Evolutionary conservation across 2,329 filamentous ascomycete genomes (phyloP), one percentile per base, ranked within the genome.

Genomic region (Talaromyces marneffei): DNA sequence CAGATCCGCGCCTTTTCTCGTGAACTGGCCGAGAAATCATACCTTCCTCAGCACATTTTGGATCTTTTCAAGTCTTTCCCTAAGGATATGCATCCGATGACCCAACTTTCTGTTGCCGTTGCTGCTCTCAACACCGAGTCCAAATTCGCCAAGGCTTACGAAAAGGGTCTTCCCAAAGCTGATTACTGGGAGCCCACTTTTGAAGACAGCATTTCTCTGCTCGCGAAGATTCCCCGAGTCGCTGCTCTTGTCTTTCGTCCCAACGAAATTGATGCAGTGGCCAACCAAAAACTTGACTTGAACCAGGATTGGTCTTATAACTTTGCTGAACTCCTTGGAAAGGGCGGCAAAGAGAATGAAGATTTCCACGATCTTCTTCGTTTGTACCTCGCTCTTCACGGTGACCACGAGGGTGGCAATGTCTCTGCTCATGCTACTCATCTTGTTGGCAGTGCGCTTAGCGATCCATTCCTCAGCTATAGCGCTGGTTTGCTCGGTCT

Each of bases 121-220:
- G 93, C 92, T 18, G 90, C 94, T n/a, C 84, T 99, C 64, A 97
- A 96, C 80, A 91, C 96, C 76, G 92, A 92, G 68, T 96, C 91
- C 70, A 86, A 88, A 72, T 99, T 99, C 69, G 94, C 93, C 66
- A 92, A 92, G 78, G 89, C 89, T 20, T 99, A 99, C 77, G 93
- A 92, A 76, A 80, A 88, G 68, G 94, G 94, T 37, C 79, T 97
- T 66, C 90, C 87, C 83, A 99, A 97, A 83, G 90, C 91, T 58
- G 91, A 97, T 69, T 97, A 97, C 85, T 99, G 94, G 94, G 94
- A 97, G 80, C 91, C 93, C 14, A 96, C 91, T 48, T 97, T 96
- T 73, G 93, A 97, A 74, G 94, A 99, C 80, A 87, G 85, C 75
- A 96, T 99, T 76, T 91, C 89, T 53, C 84, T 99, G 65, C 85